Percentiles rank a stretch among this genome's conserved stretches.
phyloP scores from a whole-genome alignment of 2,329 filamentous ascomycete genomes.

The Eurotiales sp. region DNA sequence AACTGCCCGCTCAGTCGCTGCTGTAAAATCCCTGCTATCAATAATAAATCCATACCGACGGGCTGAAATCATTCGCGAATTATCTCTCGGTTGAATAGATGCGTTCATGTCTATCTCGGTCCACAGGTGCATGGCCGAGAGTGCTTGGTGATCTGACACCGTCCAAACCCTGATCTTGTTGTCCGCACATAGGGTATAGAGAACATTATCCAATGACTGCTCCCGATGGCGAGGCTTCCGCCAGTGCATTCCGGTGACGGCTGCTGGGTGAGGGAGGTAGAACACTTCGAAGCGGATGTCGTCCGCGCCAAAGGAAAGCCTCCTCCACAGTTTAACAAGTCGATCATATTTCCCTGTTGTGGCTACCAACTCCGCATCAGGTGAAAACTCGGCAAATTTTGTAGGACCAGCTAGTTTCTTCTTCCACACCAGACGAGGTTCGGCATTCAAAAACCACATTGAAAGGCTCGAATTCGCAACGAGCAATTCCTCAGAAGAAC shows the following conservation, averaged over 20 bases:
- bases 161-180: slow-evolving; percentile 80
- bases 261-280: slow-evolving; percentile 78
- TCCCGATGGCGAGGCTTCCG: slow-evolving; percentile 71
- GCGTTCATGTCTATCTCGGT: slow-evolving; percentile 71
- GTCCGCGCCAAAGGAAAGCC: slow-evolving; percentile 75
- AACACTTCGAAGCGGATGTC: slow-evolving; percentile 85
- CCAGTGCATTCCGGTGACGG: slow-evolving; percentile 85
- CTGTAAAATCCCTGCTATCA: slow-evolving; percentile 73
- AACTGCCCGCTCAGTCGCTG: slow-evolving; percentile 72
- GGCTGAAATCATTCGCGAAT: slow-evolving; percentile 36
- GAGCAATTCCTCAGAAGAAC: slow-evolving; percentile 76
- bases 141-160: slow-evolving; percentile 65
- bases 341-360: slow-evolving; percentile 74
- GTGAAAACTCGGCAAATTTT: slow-evolving; percentile 74
- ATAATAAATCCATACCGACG: slow-evolving; percentile 74
- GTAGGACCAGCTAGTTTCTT: slow-evolving; percentile 68
- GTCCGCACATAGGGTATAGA: slow-evolving; percentile 86
- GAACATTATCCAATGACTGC: slow-evolving; percentile 75
- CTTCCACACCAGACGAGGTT: slow-evolving; percentile 61
- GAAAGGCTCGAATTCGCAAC: slow-evolving; percentile 67
- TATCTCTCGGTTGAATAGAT: slow-evolving; percentile 60
- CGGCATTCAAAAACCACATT: slow-evolving; percentile 60
- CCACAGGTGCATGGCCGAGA: slow-evolving; percentile 74
- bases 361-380: slow-evolving; percentile 82
- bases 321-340: slow-evolving; percentile 88